Percentiles rank a stretch among this genome's conserved stretches.
Evolutionary conservation across 345 rosid genomes (phyloP).

Genomic region (Ailanthus altissimus): DNA sequence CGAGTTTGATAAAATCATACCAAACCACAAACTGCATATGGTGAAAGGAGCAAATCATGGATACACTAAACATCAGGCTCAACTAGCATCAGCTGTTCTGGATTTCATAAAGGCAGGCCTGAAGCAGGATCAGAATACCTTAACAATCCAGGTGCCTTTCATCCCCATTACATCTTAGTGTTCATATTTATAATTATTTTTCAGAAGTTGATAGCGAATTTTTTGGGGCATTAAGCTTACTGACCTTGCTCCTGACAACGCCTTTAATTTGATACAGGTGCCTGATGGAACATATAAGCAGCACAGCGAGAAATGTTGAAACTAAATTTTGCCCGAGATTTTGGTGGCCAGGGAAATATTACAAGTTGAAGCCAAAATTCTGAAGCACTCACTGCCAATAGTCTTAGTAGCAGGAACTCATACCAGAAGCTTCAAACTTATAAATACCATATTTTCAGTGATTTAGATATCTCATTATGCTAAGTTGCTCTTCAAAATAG

Average conservation of each 20-base stretch:
- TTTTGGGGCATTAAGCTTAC: neutral
- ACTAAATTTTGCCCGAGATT: neutral
- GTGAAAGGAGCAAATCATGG: conserved; percentile 68
- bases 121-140: conserved; percentile 23
- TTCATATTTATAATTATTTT: neutral
- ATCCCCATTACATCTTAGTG: neutral
- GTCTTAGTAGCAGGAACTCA: too few relatives aligned
- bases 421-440: too few relatives aligned
- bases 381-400: too few relatives aligned
- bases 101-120: conserved; percentile 48
- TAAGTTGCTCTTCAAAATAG: too few relatives aligned
- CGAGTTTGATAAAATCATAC: conserved; percentile 68
- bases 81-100: conserved; percentile 48
- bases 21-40: conserved; percentile 61
- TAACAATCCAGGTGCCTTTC: neutral
- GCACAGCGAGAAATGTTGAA: neutral
- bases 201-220: neutral
- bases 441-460: too few relatives aligned
- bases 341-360: neutral
- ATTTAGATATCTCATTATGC: too few relatives aligned
- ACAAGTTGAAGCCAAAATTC: too few relatives aligned
- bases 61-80: conserved; percentile 57
- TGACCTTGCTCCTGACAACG: too few relatives aligned
- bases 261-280: neutral
- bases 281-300: neutral